Conservation (phyloP, 306 rosid species). For the Vigna trinervia region DNA sequence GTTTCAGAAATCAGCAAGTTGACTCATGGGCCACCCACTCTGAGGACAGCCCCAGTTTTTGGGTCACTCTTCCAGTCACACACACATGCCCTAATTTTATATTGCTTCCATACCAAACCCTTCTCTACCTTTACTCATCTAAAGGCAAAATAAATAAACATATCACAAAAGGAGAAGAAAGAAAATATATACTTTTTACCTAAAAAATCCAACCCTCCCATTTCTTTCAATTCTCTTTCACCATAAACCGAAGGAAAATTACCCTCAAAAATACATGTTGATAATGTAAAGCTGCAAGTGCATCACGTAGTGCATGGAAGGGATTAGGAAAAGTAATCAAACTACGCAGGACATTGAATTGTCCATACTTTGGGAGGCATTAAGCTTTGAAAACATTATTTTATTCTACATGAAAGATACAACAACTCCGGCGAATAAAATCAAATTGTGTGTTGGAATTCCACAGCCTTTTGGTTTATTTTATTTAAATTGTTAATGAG, state of each 20-base stretch:
- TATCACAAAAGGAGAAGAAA: constrained; percentile 19
- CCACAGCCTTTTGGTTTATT: constrained; percentile 5
- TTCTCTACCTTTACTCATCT: constrained; percentile 19
- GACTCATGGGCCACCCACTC: constrained; percentile 53
- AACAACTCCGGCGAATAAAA: constrained; percentile 45
- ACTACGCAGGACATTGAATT: constrained; percentile 37
- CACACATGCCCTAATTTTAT: background rate
- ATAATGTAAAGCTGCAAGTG: background rate
- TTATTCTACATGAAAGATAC: constrained; percentile 46
- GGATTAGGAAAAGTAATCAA: constrained; percentile 10
- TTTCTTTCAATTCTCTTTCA: background rate
- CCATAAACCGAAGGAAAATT: background rate
- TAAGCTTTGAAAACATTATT: constrained; percentile 46
- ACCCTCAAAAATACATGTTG: background rate
- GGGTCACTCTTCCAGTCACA: constrained; percentile 33
- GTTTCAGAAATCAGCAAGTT: constrained; percentile 53
- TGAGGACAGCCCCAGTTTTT: constrained; percentile 25
- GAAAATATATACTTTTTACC: constrained; percentile 2
- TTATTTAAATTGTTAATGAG: constrained; percentile 5
- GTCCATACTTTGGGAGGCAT: constrained; percentile 66
- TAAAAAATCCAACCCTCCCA: constrained; percentile 9
- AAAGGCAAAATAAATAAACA: background rate
- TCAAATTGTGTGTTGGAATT: constrained; percentile 29
- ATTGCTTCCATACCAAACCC: constrained; percentile 44
- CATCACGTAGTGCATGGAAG: constrained; percentile 29